Evolutionary conservation across 1,284 basidiomycete genomes (phyloP).

Genomic region (Phaffia rhodozyma): DNA sequence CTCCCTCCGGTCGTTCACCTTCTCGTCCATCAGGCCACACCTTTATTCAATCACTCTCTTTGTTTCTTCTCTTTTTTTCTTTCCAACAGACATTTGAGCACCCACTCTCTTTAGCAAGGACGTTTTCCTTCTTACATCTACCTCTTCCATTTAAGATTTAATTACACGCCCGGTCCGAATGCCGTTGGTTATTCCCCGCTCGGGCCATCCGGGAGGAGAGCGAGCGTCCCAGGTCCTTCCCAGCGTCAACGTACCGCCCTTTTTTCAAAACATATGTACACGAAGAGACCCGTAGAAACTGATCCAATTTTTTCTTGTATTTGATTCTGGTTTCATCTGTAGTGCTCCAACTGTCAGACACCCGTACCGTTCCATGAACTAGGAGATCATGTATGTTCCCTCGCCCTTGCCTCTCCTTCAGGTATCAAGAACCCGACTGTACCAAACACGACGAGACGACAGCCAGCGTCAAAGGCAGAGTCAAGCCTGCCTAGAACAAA

Average conservation of each 20-base stretch:
- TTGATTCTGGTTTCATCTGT: not conserved
- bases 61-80: not conserved
- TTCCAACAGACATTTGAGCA: not conserved
- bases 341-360: conserved; percentile 14
- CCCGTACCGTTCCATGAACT: conserved; percentile 4
- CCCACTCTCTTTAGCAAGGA: too few relatives aligned
- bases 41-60: not conserved
- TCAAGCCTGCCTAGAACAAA: not conserved
- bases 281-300: not conserved
- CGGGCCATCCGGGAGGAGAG: not conserved
- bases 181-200: not conserved
- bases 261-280: not conserved
- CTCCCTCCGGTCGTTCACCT: too few relatives aligned
- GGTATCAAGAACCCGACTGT: too few relatives aligned
- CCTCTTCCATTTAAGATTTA: too few relatives aligned
- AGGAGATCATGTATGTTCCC: conserved; percentile 7
- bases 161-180: not conserved
- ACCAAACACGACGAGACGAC: too few relatives aligned
- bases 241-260: conserved; percentile 1
- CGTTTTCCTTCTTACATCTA: too few relatives aligned
- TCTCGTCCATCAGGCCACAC: not conserved
- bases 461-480: too few relatives aligned
- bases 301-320: not conserved
- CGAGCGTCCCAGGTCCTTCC: conserved; percentile 12
- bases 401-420: not conserved